Percentiles rank a stretch among this genome's conserved stretches.
Evolutionary conservation across 2,329 filamentous ascomycete genomes (phyloP).

Genomic region (Trichoderma afroharzianum): DNA sequence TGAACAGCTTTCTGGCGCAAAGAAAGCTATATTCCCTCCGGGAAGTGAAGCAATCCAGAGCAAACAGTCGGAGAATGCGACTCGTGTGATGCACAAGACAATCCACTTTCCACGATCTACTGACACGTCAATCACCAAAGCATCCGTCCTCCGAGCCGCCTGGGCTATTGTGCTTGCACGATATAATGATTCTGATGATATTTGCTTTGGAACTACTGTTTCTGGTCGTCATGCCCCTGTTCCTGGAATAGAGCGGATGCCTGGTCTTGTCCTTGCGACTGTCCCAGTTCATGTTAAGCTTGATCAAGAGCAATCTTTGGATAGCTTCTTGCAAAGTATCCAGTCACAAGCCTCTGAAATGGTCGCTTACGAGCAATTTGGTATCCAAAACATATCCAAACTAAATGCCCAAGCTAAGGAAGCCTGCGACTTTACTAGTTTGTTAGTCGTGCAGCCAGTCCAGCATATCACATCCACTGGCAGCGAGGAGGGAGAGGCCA

Average conservation of each 20-base stretch:
- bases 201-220: slow-evolving; percentile 22
- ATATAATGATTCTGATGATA: slow-evolving; percentile 30
- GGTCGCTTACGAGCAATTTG: slow-evolving; percentile 23
- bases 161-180: slow-evolving; percentile 34
- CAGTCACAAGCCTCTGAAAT: slow-evolving; percentile 20
- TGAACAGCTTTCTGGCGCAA: slow-evolving; percentile 5
- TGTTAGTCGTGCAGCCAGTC: slow-evolving; percentile 21
- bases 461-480: slow-evolving; percentile 13
- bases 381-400: slow-evolving; percentile 24
- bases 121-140: slow-evolving; percentile 19
- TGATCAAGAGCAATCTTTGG: background rate
- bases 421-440: slow-evolving; percentile 22
- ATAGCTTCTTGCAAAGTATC: slow-evolving; percentile 13
- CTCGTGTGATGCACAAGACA: slow-evolving; percentile 1
- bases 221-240: slow-evolving; percentile 23
- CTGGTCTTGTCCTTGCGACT: slow-evolving; percentile 20
- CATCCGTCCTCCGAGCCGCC: slow-evolving; percentile 27
- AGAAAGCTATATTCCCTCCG: slow-evolving; percentile 1
- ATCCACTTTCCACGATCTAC: slow-evolving; percentile 2
- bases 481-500: background rate
- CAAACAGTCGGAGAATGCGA: background rate
- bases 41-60: background rate
- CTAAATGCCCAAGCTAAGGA: slow-evolving; percentile 17
- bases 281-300: slow-evolving; percentile 16
- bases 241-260: slow-evolving; percentile 20